Evolutionary conservation across 495 filamentous ascomycete genomes (phyloP).

Genomic region (Parachaetomium inaequale): DNA sequence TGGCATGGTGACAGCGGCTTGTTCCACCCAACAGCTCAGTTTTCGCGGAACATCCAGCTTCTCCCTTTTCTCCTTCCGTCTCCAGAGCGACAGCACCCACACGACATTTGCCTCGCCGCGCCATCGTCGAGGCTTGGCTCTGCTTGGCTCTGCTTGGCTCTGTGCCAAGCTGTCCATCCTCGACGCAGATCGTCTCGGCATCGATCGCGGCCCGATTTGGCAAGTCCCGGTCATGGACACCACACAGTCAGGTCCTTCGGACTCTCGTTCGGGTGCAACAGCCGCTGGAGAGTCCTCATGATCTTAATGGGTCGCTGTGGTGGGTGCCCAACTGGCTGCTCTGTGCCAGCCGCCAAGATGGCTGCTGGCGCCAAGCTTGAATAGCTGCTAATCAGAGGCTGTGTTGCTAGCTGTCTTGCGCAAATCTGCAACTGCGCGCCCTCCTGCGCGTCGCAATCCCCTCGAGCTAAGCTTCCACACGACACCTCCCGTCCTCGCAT

Average conservation of each 20-base stretch:
- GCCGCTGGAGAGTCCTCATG: not conserved
- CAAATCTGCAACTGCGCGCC: not conserved
- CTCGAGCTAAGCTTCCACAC: not conserved
- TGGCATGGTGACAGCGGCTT: too few relatives aligned
- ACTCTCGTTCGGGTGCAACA: not conserved
- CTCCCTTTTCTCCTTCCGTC: not conserved
- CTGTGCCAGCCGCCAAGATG: too few relatives aligned
- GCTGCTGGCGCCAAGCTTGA: not conserved
- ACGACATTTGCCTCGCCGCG: not conserved
- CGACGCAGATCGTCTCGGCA: constrained; percentile 27
- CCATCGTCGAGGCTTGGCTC: constrained; percentile 11
- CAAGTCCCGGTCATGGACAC: not conserved
- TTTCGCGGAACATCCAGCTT: not conserved
- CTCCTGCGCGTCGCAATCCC: not conserved
- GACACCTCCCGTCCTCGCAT: not conserved
- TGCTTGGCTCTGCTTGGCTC: constrained; percentile 19
- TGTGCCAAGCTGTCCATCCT: constrained; percentile 23
- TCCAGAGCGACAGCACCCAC: not conserved
- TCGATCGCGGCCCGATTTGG: constrained; percentile 21
- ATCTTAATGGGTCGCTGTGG: too few relatives aligned
- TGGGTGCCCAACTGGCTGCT: too few relatives aligned
- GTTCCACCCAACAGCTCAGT: not conserved
- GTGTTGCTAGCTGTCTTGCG: not conserved
- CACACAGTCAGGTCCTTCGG: not conserved
- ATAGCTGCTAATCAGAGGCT: not conserved